Percentiles rank a stretch among this genome's conserved stretches.
These are phyloP conservation scores for Hirsutella minnesotensis DNA, from an alignment of 2,329 filamentous ascomycete genomes.

Conservation along the genomic window DNA sequence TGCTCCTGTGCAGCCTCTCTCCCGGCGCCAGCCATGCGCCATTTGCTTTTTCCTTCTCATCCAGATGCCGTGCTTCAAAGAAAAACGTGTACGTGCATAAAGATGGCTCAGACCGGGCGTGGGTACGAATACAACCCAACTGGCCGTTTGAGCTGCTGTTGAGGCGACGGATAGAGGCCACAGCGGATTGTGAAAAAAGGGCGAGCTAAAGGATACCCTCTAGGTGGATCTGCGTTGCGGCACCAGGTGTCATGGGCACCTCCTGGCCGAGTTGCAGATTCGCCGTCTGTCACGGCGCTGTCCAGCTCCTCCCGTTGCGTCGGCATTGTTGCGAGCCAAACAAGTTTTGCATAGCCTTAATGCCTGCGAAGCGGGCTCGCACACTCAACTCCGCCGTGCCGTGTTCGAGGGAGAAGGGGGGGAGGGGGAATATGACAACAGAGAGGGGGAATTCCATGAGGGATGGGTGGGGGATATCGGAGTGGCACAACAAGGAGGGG, in stretches of 20 bases:
- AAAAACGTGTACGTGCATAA: background rate
- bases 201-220: too few species aligned
- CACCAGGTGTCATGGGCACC: background rate
- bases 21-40: background rate
- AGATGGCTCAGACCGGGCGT: too few species aligned
- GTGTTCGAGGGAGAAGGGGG: background rate
- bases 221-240: background rate
- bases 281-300: too few species aligned
- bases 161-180: too few species aligned
- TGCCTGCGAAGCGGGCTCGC: background rate
- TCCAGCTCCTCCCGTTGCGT: too few species aligned
- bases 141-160: too few species aligned
- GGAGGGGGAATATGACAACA: background rate
- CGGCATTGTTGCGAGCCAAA: too few species aligned
- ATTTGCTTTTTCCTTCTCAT: background rate
- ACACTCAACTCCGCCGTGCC: background rate
- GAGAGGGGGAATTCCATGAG: background rate
- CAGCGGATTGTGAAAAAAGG: too few species aligned
- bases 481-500: background rate
- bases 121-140: too few species aligned
- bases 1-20: background rate
- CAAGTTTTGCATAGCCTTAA: too few species aligned
- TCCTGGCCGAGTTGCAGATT: background rate
- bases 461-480: background rate
- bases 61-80: background rate